Evolutionary conservation across 257 asterid species (phyloP).

Genomic region (Nicotiana noctiflora): DNA sequence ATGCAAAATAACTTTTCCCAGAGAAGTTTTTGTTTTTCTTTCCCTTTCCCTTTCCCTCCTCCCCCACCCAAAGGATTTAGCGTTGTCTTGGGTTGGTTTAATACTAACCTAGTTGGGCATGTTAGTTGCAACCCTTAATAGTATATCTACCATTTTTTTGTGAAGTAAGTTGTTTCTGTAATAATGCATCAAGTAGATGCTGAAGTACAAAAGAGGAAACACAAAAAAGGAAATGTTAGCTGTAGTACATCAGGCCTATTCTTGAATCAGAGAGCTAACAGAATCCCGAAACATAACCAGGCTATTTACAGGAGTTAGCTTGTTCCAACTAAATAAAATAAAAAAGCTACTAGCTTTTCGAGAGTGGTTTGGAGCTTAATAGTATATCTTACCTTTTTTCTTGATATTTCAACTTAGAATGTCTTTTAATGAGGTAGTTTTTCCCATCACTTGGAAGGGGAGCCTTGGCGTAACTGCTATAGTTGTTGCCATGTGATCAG

Average conservation of each 20-base stretch:
- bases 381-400: too few relatives aligned
- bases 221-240: not conserved
- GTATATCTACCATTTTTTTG: not conserved
- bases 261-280: not conserved
- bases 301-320: not conserved
- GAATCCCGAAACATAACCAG: not conserved
- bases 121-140: not conserved
- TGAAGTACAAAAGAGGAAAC: not conserved
- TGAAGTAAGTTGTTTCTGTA: not conserved
- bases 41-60: not conserved
- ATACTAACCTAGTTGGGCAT: not conserved
- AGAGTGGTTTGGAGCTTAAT: not conserved
- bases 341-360: not conserved
- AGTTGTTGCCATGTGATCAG: too few relatives aligned
- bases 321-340: not conserved
- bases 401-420: not conserved
- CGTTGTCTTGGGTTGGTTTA: not conserved
- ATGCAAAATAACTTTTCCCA: not conserved
- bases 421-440: not conserved
- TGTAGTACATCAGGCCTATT: not conserved
- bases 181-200: not conserved
- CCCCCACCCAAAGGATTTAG: not conserved
- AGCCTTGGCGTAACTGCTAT: too few relatives aligned
- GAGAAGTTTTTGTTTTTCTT: not conserved
- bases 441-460: too few relatives aligned